Conservation (phyloP, 441 rosid genomes). For the Metrosideros polymorpha region DNA sequence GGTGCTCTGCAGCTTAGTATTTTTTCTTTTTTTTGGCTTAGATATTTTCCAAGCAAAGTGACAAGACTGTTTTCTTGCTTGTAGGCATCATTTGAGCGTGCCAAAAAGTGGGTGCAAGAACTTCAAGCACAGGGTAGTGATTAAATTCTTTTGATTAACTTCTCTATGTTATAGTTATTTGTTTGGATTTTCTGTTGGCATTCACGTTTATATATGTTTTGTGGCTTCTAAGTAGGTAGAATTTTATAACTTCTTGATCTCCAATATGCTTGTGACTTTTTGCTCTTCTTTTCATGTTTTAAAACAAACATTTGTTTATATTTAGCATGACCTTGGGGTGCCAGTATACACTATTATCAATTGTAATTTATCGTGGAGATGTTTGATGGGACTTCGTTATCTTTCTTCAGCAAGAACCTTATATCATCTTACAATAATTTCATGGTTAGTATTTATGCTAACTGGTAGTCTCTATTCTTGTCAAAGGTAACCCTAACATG, state of each 20-base stretch:
- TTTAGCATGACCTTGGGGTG: neutral
- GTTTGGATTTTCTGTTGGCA: neutral
- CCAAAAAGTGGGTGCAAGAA: conserved; percentile 96
- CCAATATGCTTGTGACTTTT: neutral
- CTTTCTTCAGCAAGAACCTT: neutral
- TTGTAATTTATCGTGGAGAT: neutral
- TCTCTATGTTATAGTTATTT: neutral
- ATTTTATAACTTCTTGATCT: neutral
- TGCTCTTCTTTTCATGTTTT: neutral
- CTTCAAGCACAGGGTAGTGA: conserved; percentile 86
- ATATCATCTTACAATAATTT: neutral
- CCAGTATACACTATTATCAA: rapidly evolving
- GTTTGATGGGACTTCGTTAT: neutral
- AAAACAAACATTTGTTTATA: neutral
- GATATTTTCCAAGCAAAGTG: neutral
- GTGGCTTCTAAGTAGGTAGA: neutral
- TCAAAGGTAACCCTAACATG: conserved; percentile 80
- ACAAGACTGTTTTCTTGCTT: neutral
- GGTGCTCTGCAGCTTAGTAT: neutral
- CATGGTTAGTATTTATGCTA: neutral
- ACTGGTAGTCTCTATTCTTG: neutral
- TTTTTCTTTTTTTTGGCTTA: neutral
- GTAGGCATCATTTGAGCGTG: conserved; percentile 91
- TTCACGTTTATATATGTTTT: neutral
- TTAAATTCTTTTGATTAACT: neutral